Percentiles rank a stretch among this genome's conserved stretches.
These are phyloP conservation scores for Aspergillus homomorphus DNA, from an alignment of 495 filamentous ascomycete species.

Conservation along the genomic window DNA sequence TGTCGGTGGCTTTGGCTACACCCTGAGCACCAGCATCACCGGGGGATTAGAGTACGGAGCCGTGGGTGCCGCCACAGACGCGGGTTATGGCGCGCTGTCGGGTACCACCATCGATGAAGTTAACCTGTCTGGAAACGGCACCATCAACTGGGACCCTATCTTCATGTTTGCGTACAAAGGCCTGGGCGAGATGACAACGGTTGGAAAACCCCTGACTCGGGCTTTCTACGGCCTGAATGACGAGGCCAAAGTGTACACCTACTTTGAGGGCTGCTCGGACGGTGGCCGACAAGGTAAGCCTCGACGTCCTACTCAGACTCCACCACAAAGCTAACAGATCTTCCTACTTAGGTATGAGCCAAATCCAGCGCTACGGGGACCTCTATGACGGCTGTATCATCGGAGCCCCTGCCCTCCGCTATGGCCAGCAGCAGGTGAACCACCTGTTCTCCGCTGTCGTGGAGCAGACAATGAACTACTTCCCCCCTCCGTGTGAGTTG, in stretches of 20 bases:
- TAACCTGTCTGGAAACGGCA: conserved; percentile 36
- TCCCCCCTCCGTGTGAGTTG: conserved; percentile 50
- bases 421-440: conserved; percentile 48
- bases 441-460: conserved; percentile 46
- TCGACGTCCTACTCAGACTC: not conserved
- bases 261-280: conserved; percentile 40
- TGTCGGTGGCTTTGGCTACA: conserved; percentile 36
- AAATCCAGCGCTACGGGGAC: conserved; percentile 50
- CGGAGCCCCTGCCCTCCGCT: conserved; percentile 53
- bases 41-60: conserved; percentile 40
- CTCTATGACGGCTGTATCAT: conserved; percentile 49
- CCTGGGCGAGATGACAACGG: conserved; percentile 35
- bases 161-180: conserved; percentile 47
- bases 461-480: conserved; percentile 48
- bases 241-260: conserved; percentile 33
- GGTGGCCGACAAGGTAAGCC: conserved; percentile 30
- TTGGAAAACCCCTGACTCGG: conserved; percentile 33
- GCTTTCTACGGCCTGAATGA: conserved; percentile 32
- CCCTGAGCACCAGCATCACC: conserved; percentile 25
- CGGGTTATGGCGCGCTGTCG: conserved; percentile 38
- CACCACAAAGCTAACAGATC: too few species aligned
- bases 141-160: conserved; percentile 42
- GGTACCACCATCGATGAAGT: conserved; percentile 34
- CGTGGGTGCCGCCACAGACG: conserved; percentile 34
- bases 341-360: conserved; percentile 43